Base-by-base conservation (phyloP, 306 rosid genomes). In the Vicia faba region DNA sequence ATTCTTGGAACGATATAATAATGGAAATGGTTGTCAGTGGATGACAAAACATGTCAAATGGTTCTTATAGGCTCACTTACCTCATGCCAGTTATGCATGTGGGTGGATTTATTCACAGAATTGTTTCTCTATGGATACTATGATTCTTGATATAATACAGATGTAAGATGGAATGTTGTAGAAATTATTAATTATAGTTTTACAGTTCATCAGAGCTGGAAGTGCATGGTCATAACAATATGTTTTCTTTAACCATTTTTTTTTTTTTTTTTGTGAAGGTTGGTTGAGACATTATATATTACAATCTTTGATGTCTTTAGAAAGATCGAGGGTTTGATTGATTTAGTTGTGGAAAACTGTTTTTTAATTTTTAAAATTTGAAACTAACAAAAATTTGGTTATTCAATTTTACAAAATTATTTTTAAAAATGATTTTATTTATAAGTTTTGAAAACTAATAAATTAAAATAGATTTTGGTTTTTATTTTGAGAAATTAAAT, bases 1-100 rank as follows among this genome's bases (percentile, higher is more conserved):
- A 95, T 55, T 72, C 88, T 23, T 95, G 99, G 99, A 95, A 88
- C 54, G 97, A 95, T 46, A 73, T 95, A 53, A 66, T 95, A 33
- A 95, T 90, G 99, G 83, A 84, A 65, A 95, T 95, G 89, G 51
- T 88, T 38, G 71, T 86, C 14, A 81, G 83, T 61, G 87, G 79
- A 36, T 85, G 66, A 74, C 72, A 77, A 70, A 70, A 29, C 48
- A 23, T 33, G 68, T 68, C 40, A 70, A 43, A 43, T 48, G 49
- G 20, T 16, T 15, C 46, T 11, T 70, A 64, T 63, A 54, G 64
- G 38, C 38, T 33, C 53, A 68, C 63, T 45, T 46, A 45, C 74
- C 63, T 58, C 64, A 69, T 60, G 41, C 44, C 71, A 71, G 79
- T 61, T 73, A 55, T 65, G 64, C 65, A 63, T 66, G 63, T 64